These are phyloP conservation scores for Pleurotus citrinopileatus DNA, from an alignment of 768 basidiomycete species.

Conservation along the genomic window DNA sequence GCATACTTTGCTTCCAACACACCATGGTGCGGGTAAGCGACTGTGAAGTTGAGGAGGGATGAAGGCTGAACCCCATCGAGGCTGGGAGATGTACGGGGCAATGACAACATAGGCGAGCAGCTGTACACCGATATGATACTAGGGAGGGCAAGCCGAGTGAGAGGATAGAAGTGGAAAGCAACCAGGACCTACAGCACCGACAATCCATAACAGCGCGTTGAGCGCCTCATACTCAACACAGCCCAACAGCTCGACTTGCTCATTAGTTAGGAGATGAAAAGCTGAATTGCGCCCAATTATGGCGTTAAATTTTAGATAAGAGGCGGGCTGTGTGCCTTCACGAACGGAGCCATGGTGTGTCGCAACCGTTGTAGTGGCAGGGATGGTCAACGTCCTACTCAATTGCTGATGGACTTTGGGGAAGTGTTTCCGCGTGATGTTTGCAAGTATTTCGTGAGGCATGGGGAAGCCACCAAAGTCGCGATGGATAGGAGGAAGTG, in stretches of 20 bases:
- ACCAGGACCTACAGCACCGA: slow-evolving; percentile 57
- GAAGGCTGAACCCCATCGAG: slow-evolving; percentile 61
- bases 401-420: slow-evolving; percentile 60
- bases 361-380: slow-evolving; percentile 59
- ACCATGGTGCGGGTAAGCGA: slow-evolving; percentile 66
- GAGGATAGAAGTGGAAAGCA: slow-evolving; percentile 2
- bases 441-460: slow-evolving; percentile 53
- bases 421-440: slow-evolving; percentile 53
- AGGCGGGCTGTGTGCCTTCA: slow-evolving; percentile 50
- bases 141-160: slow-evolving; percentile 3
- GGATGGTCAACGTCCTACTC: slow-evolving; percentile 73
- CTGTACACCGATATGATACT: slow-evolving; percentile 83
- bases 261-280: slow-evolving; percentile 66
- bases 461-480: slow-evolving; percentile 77
- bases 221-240: slow-evolving; percentile 92
- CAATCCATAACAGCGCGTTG: slow-evolving; percentile 78
- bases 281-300: slow-evolving; percentile 80
- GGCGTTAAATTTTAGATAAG: slow-evolving; percentile 87
- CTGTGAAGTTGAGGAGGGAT: slow-evolving; percentile 55
- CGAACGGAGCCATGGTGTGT: slow-evolving; percentile 35
- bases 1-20: slow-evolving; percentile 12
- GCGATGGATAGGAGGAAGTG: slow-evolving; percentile 32
- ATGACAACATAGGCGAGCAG: slow-evolving; percentile 69
- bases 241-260: slow-evolving; percentile 88
- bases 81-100: slow-evolving; percentile 72